Evolutionary conservation across 2,329 filamentous ascomycete species (phyloP).

Genomic region (Lasiodiplodia theobromae): DNA sequence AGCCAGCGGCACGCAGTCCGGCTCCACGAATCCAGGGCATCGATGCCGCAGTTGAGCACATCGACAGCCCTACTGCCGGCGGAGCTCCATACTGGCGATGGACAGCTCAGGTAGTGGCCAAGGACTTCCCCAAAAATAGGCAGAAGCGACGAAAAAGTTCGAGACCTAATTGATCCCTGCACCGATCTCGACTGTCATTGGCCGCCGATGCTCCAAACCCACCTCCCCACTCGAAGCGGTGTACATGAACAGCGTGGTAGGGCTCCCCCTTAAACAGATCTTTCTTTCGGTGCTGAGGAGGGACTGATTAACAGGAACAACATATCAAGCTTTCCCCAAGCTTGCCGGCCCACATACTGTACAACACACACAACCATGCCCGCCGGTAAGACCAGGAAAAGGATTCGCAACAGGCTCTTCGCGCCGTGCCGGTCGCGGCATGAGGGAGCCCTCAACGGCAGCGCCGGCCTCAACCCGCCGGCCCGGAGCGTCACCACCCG

Average conservation of each 20-base stretch:
- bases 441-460: not conserved
- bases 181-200: not conserved
- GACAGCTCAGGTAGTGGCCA: not conserved
- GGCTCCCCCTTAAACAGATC: constrained; percentile 14
- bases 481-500: not conserved
- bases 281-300: constrained; percentile 1
- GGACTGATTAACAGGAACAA: constrained; percentile 11
- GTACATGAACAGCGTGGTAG: constrained; percentile 12
- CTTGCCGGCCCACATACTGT: constrained; percentile 1
- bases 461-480: not conserved
- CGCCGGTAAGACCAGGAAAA: constrained; percentile 7
- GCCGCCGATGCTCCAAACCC: constrained; percentile 10
- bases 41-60: not conserved
- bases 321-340: constrained; percentile 6
- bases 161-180: constrained; percentile 1
- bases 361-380: constrained; percentile 8
- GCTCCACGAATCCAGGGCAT: not conserved
- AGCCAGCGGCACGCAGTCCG: not conserved
- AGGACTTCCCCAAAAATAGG: not conserved
- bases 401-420: constrained; percentile 13
- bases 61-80: not conserved
- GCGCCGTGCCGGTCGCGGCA: constrained; percentile 11
- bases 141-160: not conserved
- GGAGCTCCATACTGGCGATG: not conserved
- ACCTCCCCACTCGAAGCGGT: constrained; percentile 14